Evolutionary conservation across 805 yeast species (phyloP).

Genomic region (Yueomyces sp.): DNA sequence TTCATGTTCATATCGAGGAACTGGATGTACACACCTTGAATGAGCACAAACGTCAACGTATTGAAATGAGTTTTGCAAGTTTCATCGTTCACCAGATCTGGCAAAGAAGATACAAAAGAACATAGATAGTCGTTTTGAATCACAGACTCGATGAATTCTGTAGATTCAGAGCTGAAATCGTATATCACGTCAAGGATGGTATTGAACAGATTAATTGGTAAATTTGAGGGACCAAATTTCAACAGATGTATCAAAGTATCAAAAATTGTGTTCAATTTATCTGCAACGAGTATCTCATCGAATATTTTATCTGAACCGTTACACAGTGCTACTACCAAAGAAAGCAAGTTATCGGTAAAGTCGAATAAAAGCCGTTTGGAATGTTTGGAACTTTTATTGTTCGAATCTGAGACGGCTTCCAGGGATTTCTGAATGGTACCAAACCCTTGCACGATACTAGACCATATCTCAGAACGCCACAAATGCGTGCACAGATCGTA

Average conservation of each 20-base stretch:
- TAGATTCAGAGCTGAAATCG: constrained; percentile 47
- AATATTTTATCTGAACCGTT: constrained; percentile 54
- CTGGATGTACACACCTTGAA: constrained; percentile 28
- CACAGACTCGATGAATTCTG: constrained; percentile 31
- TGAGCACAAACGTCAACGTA: constrained; percentile 23
- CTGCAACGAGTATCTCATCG: constrained; percentile 22
- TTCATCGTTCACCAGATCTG: constrained; percentile 2
- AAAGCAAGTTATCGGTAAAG: constrained; percentile 58
- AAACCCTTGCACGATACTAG: constrained; percentile 38
- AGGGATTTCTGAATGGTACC: constrained; percentile 38
- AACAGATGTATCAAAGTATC: constrained; percentile 17
- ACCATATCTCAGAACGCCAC: constrained; percentile 74
- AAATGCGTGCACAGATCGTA: constrained; percentile 61
- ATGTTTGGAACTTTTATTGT: constrained; percentile 14
- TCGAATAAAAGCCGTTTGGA: constrained; percentile 43
- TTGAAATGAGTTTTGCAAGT: constrained; percentile 10
- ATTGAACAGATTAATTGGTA: constrained; percentile 35
- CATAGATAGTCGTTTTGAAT: constrained; percentile 5
- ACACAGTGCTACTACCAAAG: constrained; percentile 53
- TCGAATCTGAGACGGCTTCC: constrained; percentile 24
- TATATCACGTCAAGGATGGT: constrained; percentile 43
- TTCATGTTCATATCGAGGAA: constrained; percentile 20
- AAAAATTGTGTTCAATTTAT: constrained; percentile 16
- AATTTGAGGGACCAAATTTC: constrained; percentile 16
- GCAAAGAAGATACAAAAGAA: constrained; percentile 9